phyloP scores from a whole-genome alignment of 495 filamentous ascomycete genomes.

The Glarea lozoyensis region DNA sequence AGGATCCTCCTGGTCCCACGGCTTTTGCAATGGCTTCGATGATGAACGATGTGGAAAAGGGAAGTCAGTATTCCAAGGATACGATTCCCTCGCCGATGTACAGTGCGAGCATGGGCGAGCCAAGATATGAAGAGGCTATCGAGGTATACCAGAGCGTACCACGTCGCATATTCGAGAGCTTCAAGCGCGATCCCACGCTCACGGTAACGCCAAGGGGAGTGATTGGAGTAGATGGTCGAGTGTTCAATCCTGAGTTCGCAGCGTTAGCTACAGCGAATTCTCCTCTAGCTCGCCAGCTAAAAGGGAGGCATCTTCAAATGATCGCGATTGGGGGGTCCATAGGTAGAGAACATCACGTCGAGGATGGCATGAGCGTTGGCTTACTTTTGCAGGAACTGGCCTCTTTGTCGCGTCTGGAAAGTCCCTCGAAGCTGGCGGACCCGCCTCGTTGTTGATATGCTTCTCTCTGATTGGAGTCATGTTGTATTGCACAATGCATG shows the following conservation, averaged over 20 bases:
- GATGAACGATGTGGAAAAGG: constrained; percentile 9
- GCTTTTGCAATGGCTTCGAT: background rate
- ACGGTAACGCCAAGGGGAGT: constrained; percentile 45
- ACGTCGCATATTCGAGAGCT: constrained; percentile 60
- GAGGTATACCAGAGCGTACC: constrained; percentile 22
- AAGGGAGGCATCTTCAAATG: constrained; percentile 88
- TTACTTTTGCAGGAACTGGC: constrained; percentile 43
- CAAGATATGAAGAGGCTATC: constrained; percentile 10
- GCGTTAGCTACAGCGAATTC: constrained; percentile 67
- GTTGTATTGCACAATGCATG: constrained; percentile 88
- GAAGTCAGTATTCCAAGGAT: background rate
- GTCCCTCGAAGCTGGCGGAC: constrained; percentile 71
- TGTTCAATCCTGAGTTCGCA: constrained; percentile 68
- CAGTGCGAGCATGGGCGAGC: background rate
- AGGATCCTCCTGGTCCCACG: background rate
- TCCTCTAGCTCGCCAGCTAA: constrained; percentile 65
- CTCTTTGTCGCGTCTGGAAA: constrained; percentile 83
- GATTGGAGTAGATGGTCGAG: constrained; percentile 48
- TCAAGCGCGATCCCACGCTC: constrained; percentile 68
- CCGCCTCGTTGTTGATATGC: constrained; percentile 74
- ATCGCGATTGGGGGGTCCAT: constrained; percentile 95
- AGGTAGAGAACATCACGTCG: constrained; percentile 40
- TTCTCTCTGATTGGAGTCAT: constrained; percentile 79
- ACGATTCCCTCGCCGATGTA: background rate
- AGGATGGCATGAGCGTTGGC: constrained; percentile 4